Conservation (phyloP, 441 rosid species). For the Pelargonium australe region DNA sequence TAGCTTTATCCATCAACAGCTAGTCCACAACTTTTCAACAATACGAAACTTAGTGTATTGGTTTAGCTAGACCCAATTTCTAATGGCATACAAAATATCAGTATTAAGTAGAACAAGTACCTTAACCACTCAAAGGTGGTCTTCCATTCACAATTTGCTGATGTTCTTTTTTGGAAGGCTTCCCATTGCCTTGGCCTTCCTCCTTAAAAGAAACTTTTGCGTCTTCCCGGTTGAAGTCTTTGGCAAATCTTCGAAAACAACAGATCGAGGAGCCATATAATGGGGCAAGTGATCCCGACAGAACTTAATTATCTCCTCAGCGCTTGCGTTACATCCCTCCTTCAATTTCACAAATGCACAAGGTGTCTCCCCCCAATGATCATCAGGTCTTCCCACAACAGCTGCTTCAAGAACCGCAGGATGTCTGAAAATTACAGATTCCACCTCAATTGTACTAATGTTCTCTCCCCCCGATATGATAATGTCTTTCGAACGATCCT, state of each 20-base stretch:
- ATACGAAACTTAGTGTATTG: too few species aligned
- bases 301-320: constrained; percentile 57
- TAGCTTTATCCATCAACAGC: too few species aligned
- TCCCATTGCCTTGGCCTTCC: constrained; percentile 74
- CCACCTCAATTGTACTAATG: constrained; percentile 80
- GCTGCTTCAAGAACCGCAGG: constrained; percentile 78
- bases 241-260: constrained; percentile 69
- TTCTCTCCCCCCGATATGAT: constrained; percentile 31
- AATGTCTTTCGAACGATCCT: constrained; percentile 83
- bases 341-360: constrained; percentile 75
- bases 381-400: constrained; percentile 76
- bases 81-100: too few species aligned
- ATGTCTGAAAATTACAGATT: constrained; percentile 55
- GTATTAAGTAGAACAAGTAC: neutral
- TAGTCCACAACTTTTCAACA: too few species aligned
- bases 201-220: constrained; percentile 70
- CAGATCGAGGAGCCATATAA: constrained; percentile 81
- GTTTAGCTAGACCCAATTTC: too few species aligned
- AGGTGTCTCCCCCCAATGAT: constrained; percentile 85
- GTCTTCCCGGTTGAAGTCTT: constrained; percentile 90
- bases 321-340: constrained; percentile 34
- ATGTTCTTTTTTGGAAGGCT: neutral
- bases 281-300: constrained; percentile 60
- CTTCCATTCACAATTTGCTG: neutral
- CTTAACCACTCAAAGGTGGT: neutral